These are phyloP conservation scores for Penicillium cataractarum DNA, from an alignment of 495 filamentous ascomycete species.

Conservation along the genomic window DNA sequence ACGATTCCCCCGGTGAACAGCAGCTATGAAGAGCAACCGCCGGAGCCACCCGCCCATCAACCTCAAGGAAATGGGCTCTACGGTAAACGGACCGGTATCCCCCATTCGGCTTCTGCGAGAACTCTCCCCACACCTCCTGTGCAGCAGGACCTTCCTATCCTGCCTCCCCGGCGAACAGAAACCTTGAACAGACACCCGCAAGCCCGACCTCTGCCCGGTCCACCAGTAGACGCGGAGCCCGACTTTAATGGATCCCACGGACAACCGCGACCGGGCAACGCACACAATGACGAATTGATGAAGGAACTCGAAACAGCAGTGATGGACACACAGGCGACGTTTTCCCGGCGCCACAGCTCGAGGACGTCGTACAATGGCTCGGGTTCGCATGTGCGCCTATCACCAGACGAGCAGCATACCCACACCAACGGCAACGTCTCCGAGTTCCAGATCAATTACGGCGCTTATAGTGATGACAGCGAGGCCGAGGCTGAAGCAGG, in stretches of 20 bases:
- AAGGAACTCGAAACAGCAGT: conserved; percentile 54
- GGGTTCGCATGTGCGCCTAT: conserved; percentile 28
- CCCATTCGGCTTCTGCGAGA: conserved; percentile 41
- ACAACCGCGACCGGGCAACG: conserved; percentile 14
- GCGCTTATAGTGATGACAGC: conserved; percentile 71
- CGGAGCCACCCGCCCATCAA: conserved; percentile 52
- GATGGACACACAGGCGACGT: conserved; percentile 36
- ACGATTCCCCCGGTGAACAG: conserved; percentile 29
- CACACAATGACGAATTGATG: conserved; percentile 46
- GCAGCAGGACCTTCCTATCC: conserved; percentile 47
- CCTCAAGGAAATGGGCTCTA: conserved; percentile 33
- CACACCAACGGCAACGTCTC: conserved; percentile 56
- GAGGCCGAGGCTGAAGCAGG: conserved; percentile 91
- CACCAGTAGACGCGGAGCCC: conserved; percentile 50
- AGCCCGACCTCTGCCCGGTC: conserved; percentile 62
- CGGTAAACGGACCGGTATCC: conserved; percentile 35
- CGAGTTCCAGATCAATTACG: conserved; percentile 54
- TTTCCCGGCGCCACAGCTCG: conserved; percentile 31
- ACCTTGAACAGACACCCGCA: conserved; percentile 62
- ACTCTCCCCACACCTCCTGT: conserved; percentile 45
- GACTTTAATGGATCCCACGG: conserved; percentile 15
- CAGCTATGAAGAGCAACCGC: conserved; percentile 47
- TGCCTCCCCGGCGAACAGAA: conserved; percentile 55
- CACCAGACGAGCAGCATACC: conserved; percentile 49
- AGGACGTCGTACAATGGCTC: conserved; percentile 28